Percentiles rank a stretch among this genome's conserved stretches.
Evolutionary conservation across 139 green algal species (phyloP).

Genomic region (Desmodesmus armatus): DNA sequence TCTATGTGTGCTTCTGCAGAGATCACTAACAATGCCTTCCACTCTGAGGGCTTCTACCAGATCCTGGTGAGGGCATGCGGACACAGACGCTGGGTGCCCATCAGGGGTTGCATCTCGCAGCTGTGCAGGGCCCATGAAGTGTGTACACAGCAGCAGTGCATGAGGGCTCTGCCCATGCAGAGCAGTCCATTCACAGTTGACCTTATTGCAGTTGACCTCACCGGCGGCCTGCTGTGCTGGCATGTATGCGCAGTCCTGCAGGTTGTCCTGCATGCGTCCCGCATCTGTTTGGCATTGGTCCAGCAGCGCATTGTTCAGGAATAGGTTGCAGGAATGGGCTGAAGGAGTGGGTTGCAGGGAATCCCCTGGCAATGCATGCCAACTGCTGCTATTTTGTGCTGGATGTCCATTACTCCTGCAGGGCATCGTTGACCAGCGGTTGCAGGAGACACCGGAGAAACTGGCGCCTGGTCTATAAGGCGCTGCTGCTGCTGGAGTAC

Average conservation of each 20-base stretch:
- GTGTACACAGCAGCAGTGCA: too few species aligned
- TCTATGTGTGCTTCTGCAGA: slow-evolving; percentile 71
- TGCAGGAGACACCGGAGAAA: slow-evolving; percentile 83
- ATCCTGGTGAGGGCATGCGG: slow-evolving; percentile 88
- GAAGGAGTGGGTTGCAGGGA: too few species aligned
- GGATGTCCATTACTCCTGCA: slow-evolving; percentile 1
- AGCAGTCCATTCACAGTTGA: too few species aligned
- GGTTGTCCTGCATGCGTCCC: too few species aligned
- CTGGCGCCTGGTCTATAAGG: slow-evolving; percentile 95
- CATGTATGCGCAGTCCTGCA: background rate
- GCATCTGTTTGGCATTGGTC: too few species aligned
- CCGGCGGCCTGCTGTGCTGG: background rate
- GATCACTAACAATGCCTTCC: slow-evolving; percentile 80
- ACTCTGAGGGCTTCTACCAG: slow-evolving; percentile 82
- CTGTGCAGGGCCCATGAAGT: too few species aligned
- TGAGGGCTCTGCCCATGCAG: too few species aligned
- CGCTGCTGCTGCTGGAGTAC: slow-evolving; percentile 90
- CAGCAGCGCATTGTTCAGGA: too few species aligned
- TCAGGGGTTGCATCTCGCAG: too few species aligned
- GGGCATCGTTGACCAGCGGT: slow-evolving; percentile 75
- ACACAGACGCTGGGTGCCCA: too few species aligned
- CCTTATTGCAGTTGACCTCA: too few species aligned
- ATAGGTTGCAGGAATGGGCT: too few species aligned
- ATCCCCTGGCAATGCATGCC: background rate
- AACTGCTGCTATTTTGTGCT: background rate